These are phyloP conservation scores for Entoloma clypeatum DNA, from an alignment of 1,284 basidiomycete genomes.

Conservation along the genomic window DNA sequence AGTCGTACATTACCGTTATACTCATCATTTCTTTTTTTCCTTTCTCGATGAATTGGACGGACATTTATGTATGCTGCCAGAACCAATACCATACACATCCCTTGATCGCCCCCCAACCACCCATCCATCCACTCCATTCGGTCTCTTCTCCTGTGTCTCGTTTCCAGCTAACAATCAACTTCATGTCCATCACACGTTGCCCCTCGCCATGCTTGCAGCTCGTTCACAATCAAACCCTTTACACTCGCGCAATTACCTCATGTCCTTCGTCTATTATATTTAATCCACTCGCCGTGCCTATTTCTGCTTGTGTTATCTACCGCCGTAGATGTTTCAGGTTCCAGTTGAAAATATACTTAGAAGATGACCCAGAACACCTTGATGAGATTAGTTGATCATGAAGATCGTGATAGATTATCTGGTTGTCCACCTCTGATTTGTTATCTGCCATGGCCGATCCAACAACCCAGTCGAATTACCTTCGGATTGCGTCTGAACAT, in stretches of 20 bases:
- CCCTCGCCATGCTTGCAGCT: slow-evolving; percentile 1
- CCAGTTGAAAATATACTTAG: too few relatives aligned
- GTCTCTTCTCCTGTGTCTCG: slow-evolving; percentile 6
- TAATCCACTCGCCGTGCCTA: too few relatives aligned
- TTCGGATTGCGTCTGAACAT: slow-evolving; percentile 63
- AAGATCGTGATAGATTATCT: too few relatives aligned
- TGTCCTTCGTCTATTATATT: too few relatives aligned
- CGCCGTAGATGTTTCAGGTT: too few relatives aligned
- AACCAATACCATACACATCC: slow-evolving; percentile 12
- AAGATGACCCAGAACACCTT: too few relatives aligned
- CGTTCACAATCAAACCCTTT: too few relatives aligned
- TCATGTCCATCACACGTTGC: background rate
- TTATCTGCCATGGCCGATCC: slow-evolving; percentile 58
- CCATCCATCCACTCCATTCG: slow-evolving; percentile 12
- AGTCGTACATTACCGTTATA: slow-evolving; percentile 21
- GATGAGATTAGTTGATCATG: too few relatives aligned
- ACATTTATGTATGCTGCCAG: slow-evolving; percentile 26
- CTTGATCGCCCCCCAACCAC: slow-evolving; percentile 9
- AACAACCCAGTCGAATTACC: slow-evolving; percentile 80
- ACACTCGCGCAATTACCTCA: too few relatives aligned
- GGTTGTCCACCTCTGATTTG: too few relatives aligned
- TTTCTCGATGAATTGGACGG: slow-evolving; percentile 26
- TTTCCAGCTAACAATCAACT: too few relatives aligned
- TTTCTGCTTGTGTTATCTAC: too few relatives aligned
- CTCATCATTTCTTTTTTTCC: slow-evolving; percentile 19